A percentile compares a stretch with the other conserved stretches of the same genome.
Conservation (phyloP, 352 stramenopile species). For the Nothophytophthora sp. region DNA sequence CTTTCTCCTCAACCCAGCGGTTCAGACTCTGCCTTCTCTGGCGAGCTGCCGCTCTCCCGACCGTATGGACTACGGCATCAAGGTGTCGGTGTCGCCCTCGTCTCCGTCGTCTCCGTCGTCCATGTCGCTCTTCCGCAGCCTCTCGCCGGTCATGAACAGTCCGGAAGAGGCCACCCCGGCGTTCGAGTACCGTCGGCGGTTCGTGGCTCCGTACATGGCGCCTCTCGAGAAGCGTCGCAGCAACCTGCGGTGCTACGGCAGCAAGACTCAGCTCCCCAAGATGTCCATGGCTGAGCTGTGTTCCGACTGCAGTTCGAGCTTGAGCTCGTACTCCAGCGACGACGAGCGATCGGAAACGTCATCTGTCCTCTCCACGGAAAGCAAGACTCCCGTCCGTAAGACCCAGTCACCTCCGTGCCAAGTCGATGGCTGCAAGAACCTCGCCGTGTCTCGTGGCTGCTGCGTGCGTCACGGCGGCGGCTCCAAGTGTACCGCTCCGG, state of each 20-base stretch:
- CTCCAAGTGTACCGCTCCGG: slow-evolving; percentile 43
- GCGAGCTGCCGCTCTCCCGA: slow-evolving; percentile 6
- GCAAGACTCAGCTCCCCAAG: slow-evolving; percentile 1
- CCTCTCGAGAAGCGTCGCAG: slow-evolving; percentile 26
- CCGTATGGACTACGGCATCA: background rate
- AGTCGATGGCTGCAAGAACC: slow-evolving; percentile 60
- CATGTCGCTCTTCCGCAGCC: slow-evolving; percentile 16
- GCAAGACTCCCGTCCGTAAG: slow-evolving; percentile 26
- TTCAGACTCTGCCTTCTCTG: background rate
- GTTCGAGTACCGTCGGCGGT: slow-evolving; percentile 18
- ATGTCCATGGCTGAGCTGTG: slow-evolving; percentile 27
- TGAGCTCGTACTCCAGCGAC: slow-evolving; percentile 21
- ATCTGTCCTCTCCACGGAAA: background rate
- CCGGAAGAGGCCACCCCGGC: slow-evolving; percentile 15
- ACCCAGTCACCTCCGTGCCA: slow-evolving; percentile 54
- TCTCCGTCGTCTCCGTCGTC: too few species aligned
- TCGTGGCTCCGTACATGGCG: slow-evolving; percentile 33
- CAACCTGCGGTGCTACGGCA: slow-evolving; percentile 6
- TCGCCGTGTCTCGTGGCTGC: slow-evolving; percentile 48
- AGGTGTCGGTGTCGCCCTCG: slow-evolving; percentile 21
- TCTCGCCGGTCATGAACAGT: slow-evolving; percentile 21
- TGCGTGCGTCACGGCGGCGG: slow-evolving; percentile 58
- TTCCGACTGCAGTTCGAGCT: slow-evolving; percentile 14
- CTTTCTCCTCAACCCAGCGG: slow-evolving; percentile 44
- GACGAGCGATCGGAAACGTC: slow-evolving; percentile 23